Evolutionary conservation across 306 rosid genomes (phyloP).

Genomic region (Medicago arabica): DNA sequence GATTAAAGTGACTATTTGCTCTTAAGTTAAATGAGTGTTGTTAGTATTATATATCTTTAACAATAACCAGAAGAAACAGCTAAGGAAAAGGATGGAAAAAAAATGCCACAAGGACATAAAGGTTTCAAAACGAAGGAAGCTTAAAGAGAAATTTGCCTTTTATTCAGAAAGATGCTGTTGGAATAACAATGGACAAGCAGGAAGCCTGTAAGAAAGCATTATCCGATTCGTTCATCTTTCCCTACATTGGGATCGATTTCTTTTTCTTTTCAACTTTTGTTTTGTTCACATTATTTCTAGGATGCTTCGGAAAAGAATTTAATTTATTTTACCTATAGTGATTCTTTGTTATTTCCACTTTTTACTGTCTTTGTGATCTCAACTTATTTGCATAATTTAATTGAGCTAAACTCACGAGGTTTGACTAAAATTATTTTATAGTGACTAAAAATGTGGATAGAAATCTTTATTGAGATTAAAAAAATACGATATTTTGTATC

Average conservation of each 20-base stretch:
- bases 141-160: conserved; percentile 41
- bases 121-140: conserved; percentile 26
- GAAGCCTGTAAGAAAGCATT: conserved; percentile 33
- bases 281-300: conserved; percentile 34
- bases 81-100: background rate
- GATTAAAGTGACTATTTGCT: too few species aligned
- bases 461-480: too few species aligned
- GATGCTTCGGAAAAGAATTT: conserved; percentile 42
- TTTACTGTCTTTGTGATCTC: too few species aligned
- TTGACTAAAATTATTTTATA: too few species aligned
- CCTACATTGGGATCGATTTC: conserved; percentile 22
- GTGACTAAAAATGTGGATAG: too few species aligned
- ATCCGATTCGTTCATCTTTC: conserved; percentile 29
- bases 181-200: conserved; percentile 1
- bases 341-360: conserved; percentile 37
- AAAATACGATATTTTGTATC: too few species aligned
- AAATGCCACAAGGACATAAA: conserved; percentile 4
- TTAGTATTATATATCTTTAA: background rate
- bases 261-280: conserved; percentile 44
- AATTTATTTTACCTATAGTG: conserved; percentile 7
- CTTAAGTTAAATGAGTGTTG: too few species aligned
- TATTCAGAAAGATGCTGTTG: background rate
- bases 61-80: background rate
- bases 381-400: too few species aligned
- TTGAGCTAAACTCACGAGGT: too few species aligned